A percentile compares a stretch with the other conserved stretches of the same genome.
Evolutionary conservation across 352 stramenopile genomes (phyloP).

Genomic region (Phytophthora pistaciae): DNA sequence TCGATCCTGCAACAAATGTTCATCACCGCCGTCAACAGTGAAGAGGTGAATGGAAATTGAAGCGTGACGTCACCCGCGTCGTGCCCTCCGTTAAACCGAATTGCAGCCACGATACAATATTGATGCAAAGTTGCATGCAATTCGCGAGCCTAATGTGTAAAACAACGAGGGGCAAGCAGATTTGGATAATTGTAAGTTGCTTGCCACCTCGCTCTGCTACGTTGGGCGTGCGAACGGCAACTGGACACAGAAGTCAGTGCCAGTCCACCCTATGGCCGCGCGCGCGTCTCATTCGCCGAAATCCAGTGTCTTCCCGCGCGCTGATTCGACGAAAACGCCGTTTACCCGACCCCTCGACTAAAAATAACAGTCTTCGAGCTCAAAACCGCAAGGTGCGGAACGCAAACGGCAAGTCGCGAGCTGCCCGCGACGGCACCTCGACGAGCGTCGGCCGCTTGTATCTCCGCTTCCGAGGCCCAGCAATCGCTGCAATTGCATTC

Average conservation of each 20-base stretch:
- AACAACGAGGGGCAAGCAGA: background rate
- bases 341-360: constrained; percentile 29
- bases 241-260: constrained; percentile 31
- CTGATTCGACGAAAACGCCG: constrained; percentile 19
- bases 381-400: constrained; percentile 18
- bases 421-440: constrained; percentile 12
- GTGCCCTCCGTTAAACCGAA: background rate
- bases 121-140: background rate
- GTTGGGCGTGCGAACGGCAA: constrained; percentile 6
- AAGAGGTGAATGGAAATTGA: background rate
- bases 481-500: constrained; percentile 1
- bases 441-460: constrained; percentile 29
- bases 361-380: constrained; percentile 17
- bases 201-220: background rate
- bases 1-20: constrained; percentile 21
- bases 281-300: constrained; percentile 19
- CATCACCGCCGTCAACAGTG: constrained; percentile 14
- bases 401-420: constrained; percentile 18
- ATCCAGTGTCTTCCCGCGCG: background rate
- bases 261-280: constrained; percentile 28
- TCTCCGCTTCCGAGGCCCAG: constrained; percentile 5
- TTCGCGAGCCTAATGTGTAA: too few relatives aligned
- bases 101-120: background rate
- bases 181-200: too few relatives aligned
- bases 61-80: background rate